Conservation (phyloP, 305 asterid genomes). For the Euphrasia arctica region DNA sequence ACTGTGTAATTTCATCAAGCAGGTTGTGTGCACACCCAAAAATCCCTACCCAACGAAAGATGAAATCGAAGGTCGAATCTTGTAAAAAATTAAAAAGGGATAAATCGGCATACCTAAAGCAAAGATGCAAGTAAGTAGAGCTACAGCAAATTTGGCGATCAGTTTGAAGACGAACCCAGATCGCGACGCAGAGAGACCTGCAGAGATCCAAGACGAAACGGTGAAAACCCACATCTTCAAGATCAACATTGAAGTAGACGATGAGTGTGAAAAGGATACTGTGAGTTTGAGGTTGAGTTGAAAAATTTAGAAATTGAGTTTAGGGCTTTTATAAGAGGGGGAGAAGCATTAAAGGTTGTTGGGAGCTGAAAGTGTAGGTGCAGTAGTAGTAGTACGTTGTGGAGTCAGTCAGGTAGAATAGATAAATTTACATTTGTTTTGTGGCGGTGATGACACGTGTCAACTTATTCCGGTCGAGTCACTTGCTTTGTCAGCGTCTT, state of each 20-base stretch:
- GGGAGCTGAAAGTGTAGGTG: conserved; percentile 8
- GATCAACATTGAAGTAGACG: conserved; percentile 32
- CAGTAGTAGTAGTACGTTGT: no score
- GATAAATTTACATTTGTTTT: no score
- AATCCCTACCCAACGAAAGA: not conserved
- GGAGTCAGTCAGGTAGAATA: no score
- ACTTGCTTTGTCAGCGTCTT: no score
- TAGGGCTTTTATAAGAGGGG: conserved; percentile 30
- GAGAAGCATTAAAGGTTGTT: conserved; percentile 32
- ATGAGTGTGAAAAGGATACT: not conserved
- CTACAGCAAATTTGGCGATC: conserved; percentile 42
- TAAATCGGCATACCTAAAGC: conserved; percentile 48
- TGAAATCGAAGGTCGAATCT: not conserved
- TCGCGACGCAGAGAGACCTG: conserved; percentile 24
- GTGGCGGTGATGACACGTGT: no score
- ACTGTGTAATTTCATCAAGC: conserved; percentile 26
- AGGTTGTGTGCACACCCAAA: conserved; percentile 19
- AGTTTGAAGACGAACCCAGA: conserved; percentile 33
- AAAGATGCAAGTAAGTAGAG: conserved; percentile 51
- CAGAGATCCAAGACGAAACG: conserved; percentile 31
- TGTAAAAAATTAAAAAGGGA: not conserved
- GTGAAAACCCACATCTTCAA: conserved; percentile 29
- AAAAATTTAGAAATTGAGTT: no score
- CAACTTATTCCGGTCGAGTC: no score
- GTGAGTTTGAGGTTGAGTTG: not conserved